Evolutionary conservation across 495 filamentous ascomycete species (phyloP).

Genomic region (Neurospora sp.): DNA sequence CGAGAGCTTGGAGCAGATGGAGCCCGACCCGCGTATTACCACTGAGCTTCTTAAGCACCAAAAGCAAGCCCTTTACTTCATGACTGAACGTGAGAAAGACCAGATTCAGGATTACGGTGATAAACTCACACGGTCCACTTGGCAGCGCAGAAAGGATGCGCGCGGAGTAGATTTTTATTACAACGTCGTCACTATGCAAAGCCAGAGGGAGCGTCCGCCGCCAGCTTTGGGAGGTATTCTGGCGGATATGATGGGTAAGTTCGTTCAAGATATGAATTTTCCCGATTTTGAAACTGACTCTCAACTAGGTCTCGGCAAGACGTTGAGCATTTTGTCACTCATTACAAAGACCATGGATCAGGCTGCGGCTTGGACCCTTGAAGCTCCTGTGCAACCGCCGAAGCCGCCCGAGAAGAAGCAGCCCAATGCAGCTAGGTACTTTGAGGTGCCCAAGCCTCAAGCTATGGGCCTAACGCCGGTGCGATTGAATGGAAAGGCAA

Average conservation of each 20-base stretch:
- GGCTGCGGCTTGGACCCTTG: slow-evolving; percentile 46
- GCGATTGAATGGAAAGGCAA: slow-evolving; percentile 61
- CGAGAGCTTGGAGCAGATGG: slow-evolving; percentile 68
- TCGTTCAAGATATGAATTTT: background rate
- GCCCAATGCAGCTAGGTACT: slow-evolving; percentile 19
- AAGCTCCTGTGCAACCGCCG: slow-evolving; percentile 27
- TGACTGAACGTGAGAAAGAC: slow-evolving; percentile 68
- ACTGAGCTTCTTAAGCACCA: slow-evolving; percentile 79
- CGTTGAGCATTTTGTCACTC: slow-evolving; percentile 76
- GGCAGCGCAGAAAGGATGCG: slow-evolving; percentile 45
- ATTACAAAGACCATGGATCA: slow-evolving; percentile 51
- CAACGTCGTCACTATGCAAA: slow-evolving; percentile 73
- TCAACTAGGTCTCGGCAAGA: slow-evolving; percentile 64
- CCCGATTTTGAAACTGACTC: background rate
- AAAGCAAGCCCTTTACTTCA: slow-evolving; percentile 83
- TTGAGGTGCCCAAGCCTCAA: slow-evolving; percentile 26
- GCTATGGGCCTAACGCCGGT: slow-evolving; percentile 35
- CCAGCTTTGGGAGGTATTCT: slow-evolving; percentile 78
- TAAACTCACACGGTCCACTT: slow-evolving; percentile 59
- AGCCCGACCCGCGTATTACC: slow-evolving; percentile 47
- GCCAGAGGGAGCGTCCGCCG: slow-evolving; percentile 51
- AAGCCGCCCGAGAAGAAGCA: slow-evolving; percentile 29
- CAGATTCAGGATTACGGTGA: slow-evolving; percentile 21
- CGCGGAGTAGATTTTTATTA: slow-evolving; percentile 54
- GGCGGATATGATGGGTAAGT: slow-evolving; percentile 81